A percentile compares a stretch with the other conserved stretches of the same genome.
phyloP scores from a whole-genome alignment of 2,329 filamentous ascomycete genomes.

The Trichoderma pleuroti region DNA sequence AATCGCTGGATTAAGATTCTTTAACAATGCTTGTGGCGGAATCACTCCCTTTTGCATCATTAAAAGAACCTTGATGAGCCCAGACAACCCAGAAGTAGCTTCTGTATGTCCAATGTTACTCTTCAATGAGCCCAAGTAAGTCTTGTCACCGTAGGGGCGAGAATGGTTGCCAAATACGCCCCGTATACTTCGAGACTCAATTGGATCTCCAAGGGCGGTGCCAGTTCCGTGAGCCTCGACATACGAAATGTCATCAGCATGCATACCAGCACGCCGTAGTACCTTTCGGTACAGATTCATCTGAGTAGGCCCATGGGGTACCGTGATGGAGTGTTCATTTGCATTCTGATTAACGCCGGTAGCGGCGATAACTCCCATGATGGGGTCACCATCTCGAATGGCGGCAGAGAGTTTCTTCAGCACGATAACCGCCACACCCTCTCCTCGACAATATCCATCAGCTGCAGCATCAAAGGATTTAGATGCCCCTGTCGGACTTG shows the following conservation, averaged over 20 bases:
- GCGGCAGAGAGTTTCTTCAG: constrained; percentile 41
- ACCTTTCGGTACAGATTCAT: neutral
- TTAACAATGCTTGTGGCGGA: neutral
- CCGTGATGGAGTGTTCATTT: neutral
- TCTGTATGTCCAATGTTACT: neutral
- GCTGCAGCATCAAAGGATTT: constrained; percentile 36
- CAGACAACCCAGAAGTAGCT: neutral
- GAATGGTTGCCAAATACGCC: neutral
- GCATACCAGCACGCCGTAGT: neutral
- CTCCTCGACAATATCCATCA: constrained; percentile 52
- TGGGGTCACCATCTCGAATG: neutral
- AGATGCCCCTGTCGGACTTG: constrained; percentile 31
- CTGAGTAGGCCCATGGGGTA: neutral
- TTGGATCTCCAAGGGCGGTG: neutral
- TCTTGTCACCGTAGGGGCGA: neutral
- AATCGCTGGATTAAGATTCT: neutral
- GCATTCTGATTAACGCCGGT: neutral
- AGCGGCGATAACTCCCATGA: neutral
- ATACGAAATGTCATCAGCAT: neutral
- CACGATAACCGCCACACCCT: constrained; percentile 43
- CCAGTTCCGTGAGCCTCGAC: neutral
- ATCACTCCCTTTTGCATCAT: neutral
- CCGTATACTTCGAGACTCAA: neutral
- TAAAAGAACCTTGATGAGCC: neutral
- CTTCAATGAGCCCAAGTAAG: neutral